Evolutionary conservation across 257 asterid species (phyloP), one percentile per base, ranked within the genome.

Genomic region (Penstemon davidsonii): DNA sequence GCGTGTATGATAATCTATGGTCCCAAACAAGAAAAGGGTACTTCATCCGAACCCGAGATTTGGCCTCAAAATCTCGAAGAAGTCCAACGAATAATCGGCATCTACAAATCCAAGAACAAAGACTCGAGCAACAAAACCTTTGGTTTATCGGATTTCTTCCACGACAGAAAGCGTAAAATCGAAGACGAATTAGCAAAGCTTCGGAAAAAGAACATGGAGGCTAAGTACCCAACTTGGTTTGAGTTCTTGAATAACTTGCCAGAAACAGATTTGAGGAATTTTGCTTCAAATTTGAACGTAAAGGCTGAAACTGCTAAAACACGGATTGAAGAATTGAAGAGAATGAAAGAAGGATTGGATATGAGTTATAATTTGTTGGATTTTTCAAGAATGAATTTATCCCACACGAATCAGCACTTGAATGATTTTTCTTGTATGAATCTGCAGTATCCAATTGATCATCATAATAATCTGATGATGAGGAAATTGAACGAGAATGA

Each of bases 1-100:
- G 88, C 90, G 0, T 88, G 95, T 72, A 72, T 86, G 81, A 81
- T 90, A 42, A 81, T 87, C 66, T 79, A 75, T 51, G 86, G 81
- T 0, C 79, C 85, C 0, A 68, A 60, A 55, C 79, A 77, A 36
- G 75, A 72, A 18, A 73, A 75, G 5, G 60, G 56, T 2, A 9
- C 58, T 0, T 11, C 67, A 0, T 5, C 25, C 3, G 77, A 71
- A n/a, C 71, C 79, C 3, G 82, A 77, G 39, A 59, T 77, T 5
- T 84, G 86, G 86, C 86, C 89, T 25, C 55, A 74, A 45, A 70
- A 76, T 19, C 50, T 62, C 0, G 62, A 70, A 3, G 78, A 69
- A 39, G 68, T 72, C 10, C 45, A 62, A 13, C 62, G 61, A 4
- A 33, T 84, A 0, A 73, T 84, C 9, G 72, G 65, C 1, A 39